These are phyloP conservation scores for Apophysomyces ossiformis DNA, from an alignment of 371 early-diverging fungal genomes.

Conservation along the genomic window DNA sequence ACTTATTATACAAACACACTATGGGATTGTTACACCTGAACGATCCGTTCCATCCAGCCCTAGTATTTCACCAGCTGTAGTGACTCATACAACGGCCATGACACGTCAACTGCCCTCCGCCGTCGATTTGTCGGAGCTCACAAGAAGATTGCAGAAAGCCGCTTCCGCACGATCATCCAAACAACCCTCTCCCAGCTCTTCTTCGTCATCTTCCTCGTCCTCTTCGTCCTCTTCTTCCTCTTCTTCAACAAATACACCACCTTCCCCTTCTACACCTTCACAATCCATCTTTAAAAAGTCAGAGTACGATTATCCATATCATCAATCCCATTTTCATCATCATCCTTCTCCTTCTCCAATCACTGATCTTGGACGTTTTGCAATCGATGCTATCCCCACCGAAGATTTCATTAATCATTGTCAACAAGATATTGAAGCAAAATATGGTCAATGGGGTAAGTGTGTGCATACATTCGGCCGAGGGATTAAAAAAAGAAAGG, in stretches of 20 bases:
- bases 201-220: not conserved
- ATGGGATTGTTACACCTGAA: slow-evolving; percentile 32
- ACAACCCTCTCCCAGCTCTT: not conserved
- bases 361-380: not conserved
- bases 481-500: not conserved
- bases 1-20: slow-evolving; percentile 11
- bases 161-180: slow-evolving; percentile 10
- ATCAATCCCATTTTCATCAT: slow-evolving; percentile 46
- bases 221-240: slow-evolving; percentile 14
- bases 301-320: slow-evolving; percentile 40
- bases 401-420: slow-evolving; percentile 37
- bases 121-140: slow-evolving; percentile 33
- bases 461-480: slow-evolving; percentile 2
- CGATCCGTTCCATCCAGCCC: slow-evolving; percentile 35
- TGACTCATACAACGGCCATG: slow-evolving; percentile 34
- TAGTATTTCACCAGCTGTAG: slow-evolving; percentile 33
- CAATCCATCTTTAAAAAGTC: slow-evolving; percentile 48
- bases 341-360: not conserved
- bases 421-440: slow-evolving; percentile 36
- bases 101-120: slow-evolving; percentile 30
- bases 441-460: slow-evolving; percentile 53
- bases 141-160: slow-evolving; percentile 29
- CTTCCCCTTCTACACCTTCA: slow-evolving; percentile 20
- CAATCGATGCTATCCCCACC: not conserved
- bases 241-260: not conserved